A percentile compares a stretch with the other conserved stretches of the same genome.
These are phyloP conservation scores for Macrophomina tecta DNA, from an alignment of 2,329 filamentous ascomycete species.

Conservation along the genomic window DNA sequence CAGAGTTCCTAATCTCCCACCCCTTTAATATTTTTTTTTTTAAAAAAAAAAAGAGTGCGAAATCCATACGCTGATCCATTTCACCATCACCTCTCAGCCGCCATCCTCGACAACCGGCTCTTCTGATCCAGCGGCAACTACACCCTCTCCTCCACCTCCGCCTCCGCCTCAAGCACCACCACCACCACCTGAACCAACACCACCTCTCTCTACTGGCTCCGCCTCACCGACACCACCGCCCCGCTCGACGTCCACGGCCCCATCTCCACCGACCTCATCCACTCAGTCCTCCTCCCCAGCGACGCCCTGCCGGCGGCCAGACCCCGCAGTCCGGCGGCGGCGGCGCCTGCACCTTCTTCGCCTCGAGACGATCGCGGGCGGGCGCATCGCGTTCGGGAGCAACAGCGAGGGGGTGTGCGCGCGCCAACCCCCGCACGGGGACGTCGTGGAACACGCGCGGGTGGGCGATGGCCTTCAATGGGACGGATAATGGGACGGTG, in stretches of 20 bases:
- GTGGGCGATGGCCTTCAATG: constrained; percentile 9
- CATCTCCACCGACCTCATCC: not conserved
- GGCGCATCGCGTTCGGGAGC: constrained; percentile 4
- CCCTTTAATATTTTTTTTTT: too few species aligned
- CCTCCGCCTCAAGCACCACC: not conserved
- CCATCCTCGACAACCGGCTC: constrained; percentile 15
- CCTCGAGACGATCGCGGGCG: not conserved
- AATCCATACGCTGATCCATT: too few species aligned
- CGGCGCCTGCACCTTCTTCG: constrained; percentile 11
- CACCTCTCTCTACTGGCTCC: constrained; percentile 13
- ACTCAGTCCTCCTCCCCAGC: not conserved
- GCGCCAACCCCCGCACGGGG: not conserved
- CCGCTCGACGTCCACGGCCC: not conserved
- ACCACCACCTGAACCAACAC: not conserved
- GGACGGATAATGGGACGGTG: constrained; percentile 4
- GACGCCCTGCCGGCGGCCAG: not conserved
- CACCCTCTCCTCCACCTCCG: not conserved
- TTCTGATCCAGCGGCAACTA: constrained; percentile 20
- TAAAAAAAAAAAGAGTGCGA: too few species aligned
- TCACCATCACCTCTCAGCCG: not conserved
- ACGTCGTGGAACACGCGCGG: constrained; percentile 14
- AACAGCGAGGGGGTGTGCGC: constrained; percentile 8
- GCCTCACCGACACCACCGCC: not conserved
- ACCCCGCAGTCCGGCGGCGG: not conserved
- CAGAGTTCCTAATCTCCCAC: too few species aligned